Evolutionary conservation across 1,139 yeast genomes (phyloP), one percentile per base, ranked within the genome.

Genomic region (Suhomyces ambrosiae): DNA sequence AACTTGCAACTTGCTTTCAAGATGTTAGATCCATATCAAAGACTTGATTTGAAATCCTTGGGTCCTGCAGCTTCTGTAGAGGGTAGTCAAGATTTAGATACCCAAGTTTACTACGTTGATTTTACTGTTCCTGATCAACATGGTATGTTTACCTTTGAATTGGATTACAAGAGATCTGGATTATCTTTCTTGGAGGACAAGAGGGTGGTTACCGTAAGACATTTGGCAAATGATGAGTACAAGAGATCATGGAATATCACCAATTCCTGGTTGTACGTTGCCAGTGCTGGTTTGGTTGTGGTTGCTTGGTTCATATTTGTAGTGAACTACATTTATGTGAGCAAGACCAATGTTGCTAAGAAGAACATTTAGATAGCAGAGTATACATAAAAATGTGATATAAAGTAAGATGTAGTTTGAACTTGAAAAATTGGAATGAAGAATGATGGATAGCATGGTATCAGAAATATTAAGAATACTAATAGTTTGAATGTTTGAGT

Each of bases 11-110:
- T 94, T 44, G 89, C 89, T 49, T 80, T 90, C 60, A 80, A 79
- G 53, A 84, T 94, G 94, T 78, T 94, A 50, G 97, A 92, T 60
- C 98, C 99, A 33, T 92, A 90, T 68, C 89, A 89, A 59, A 80
- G 98, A 56, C 59, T 90, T 40, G 81, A 74, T 48, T 63, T 85
- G 56, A 47, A 58, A 25, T 68, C 75, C 14, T 59, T 65, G 37
- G 76, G 76, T n/a, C 63, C 67, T 10, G 65, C 53, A 31, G 62
- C 65, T 37, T 60, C 64, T 15, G 58, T 70, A 2, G 71, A 74
- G 21, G 56, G 66, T 23, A 82, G 80, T 52, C 60, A 72, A 6
- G 63, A 76, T 3, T 67, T 68, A 18, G 74, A 74, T 33, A 47
- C 66, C 16, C 63, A 46, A 44, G 58, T 59, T 19, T 71, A 67